Conservation (phyloP, 2,329 filamentous ascomycete genomes). For the Hysterium pulicare region DNA sequence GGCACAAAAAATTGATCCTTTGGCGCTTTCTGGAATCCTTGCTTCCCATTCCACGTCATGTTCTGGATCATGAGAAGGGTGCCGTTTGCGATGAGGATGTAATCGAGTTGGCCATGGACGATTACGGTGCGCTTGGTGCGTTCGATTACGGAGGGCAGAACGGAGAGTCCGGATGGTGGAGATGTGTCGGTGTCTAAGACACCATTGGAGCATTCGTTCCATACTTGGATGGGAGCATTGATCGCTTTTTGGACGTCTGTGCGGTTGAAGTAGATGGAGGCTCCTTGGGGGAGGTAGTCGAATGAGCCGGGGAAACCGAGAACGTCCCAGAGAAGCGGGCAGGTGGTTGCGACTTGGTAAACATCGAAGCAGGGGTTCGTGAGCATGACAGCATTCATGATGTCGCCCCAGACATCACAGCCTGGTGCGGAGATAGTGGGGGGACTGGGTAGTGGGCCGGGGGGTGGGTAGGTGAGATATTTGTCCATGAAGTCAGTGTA, state of each 20-base stretch:
- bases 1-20: conserved; percentile 66
- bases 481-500: conserved; percentile 59
- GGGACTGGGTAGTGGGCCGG: conserved; percentile 56
- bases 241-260: conserved; percentile 66
- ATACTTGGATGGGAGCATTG: conserved; percentile 58
- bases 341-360: conserved; percentile 70
- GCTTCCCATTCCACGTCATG: conserved; percentile 72
- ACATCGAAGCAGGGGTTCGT: conserved; percentile 78
- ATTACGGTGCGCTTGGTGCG: conserved; percentile 68
- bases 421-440: conserved; percentile 42
- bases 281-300: conserved; percentile 60
- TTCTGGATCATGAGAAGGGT: conserved; percentile 72
- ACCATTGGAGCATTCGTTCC: conserved; percentile 55
- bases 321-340: conserved; percentile 67
- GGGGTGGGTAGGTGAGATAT: conserved; percentile 67
- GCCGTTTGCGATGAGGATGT: conserved; percentile 64
- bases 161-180: conserved; percentile 53
- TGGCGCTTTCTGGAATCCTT: conserved; percentile 65
- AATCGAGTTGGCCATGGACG: conserved; percentile 68
- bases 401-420: conserved; percentile 59
- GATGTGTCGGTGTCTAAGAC: conserved; percentile 53
- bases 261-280: conserved; percentile 67
- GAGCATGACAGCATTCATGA: conserved; percentile 51
- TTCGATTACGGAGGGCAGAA: conserved; percentile 70
- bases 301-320: conserved; percentile 66